These are phyloP conservation scores for Penicillium lividum DNA, from an alignment of 495 filamentous ascomycete species.

Conservation along the genomic window DNA sequence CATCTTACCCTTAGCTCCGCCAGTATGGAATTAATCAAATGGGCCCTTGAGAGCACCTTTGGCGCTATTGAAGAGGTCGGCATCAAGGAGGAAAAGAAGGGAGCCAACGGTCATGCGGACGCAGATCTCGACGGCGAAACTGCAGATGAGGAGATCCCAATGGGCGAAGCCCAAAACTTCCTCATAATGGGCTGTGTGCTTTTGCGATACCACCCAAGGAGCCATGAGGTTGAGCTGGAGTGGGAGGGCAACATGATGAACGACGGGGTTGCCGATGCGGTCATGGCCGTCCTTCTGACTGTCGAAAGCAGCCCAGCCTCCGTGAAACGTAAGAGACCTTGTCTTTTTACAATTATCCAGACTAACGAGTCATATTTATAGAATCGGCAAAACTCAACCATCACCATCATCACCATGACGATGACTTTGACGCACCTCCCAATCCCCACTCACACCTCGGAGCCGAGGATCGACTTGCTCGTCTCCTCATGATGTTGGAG, in stretches of 20 bases:
- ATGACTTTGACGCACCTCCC: conserved; percentile 36
- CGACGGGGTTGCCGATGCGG: conserved; percentile 93
- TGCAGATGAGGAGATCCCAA: conserved; percentile 53
- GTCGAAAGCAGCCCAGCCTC: conserved; percentile 93
- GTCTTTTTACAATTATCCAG: neutral
- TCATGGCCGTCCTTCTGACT: conserved; percentile 84
- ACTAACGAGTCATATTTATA: conserved; percentile 26
- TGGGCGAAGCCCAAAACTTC: conserved; percentile 54
- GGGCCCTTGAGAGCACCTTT: conserved; percentile 93
- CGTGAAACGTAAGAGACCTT: conserved; percentile 72
- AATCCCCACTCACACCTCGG: conserved; percentile 72
- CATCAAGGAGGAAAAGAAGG: conserved; percentile 36
- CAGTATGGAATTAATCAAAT: conserved; percentile 85
- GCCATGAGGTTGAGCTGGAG: conserved; percentile 82
- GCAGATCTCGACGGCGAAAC: conserved; percentile 43
- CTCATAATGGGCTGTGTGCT: conserved; percentile 89
- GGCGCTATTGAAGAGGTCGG: conserved; percentile 75
- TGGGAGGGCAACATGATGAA: conserved; percentile 99
- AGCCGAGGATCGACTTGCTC: conserved; percentile 73
- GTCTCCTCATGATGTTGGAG: conserved; percentile 94
- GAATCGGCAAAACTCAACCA: conserved; percentile 61
- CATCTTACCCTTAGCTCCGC: conserved; percentile 81
- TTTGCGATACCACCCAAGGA: conserved; percentile 62
- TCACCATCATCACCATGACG: conserved; percentile 50
- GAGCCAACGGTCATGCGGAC: conserved; percentile 32